Evolutionary conservation across 176 grass and related monocot species (phyloP), one percentile per base, ranked within the genome.

Genomic region (Pharus latifolius): DNA sequence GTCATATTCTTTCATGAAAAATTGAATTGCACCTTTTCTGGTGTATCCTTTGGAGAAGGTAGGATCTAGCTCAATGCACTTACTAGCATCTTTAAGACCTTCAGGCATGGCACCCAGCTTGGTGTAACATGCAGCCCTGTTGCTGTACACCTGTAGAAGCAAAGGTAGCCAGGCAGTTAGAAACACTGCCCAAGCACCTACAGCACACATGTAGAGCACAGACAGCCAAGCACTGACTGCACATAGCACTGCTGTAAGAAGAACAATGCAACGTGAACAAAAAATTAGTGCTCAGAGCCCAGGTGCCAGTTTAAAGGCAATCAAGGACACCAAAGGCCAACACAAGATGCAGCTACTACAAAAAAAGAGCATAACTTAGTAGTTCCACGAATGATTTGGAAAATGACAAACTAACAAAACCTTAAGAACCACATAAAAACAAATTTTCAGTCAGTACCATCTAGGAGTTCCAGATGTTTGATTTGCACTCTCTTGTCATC

Each of bases 1-100:
- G 10, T 99, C 96, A 25, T 95, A 84, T 63, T 99, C 96, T 78
- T 99, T 99, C 96, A 95, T 99, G 68, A 99, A 99, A 73, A 99
- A 99, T 20, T 99, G 96, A 66, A 99, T 24, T 49, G 96, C 90
- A 76, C 96, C 96, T 70, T 99, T 99, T 19, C 96, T 85, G 29
- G 90, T 99, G 38, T 99, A 99, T 37, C 96, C 96, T 75, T 99
- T 99, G 32, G 84, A 67, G 69, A 99, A 99, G 29, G 90, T 95
- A 27, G 96, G 90, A 45, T 99, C 96, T 59, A 99, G 65, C 45
- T 99, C 90, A 26, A 99, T 87, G 75, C 96, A 99, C 78, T 95
- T 99, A 79, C 95, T 90, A 32, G 96, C 96, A 30, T 99, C 96
- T 75, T 99, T 99, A 50, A 99, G 82, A 82, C 90, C 96, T 86